A percentile compares a stretch with the other conserved stretches of the same genome.
These are phyloP conservation scores for Diaporthe velutina DNA, from an alignment of 2,329 filamentous ascomycete genomes.

Conservation along the genomic window DNA sequence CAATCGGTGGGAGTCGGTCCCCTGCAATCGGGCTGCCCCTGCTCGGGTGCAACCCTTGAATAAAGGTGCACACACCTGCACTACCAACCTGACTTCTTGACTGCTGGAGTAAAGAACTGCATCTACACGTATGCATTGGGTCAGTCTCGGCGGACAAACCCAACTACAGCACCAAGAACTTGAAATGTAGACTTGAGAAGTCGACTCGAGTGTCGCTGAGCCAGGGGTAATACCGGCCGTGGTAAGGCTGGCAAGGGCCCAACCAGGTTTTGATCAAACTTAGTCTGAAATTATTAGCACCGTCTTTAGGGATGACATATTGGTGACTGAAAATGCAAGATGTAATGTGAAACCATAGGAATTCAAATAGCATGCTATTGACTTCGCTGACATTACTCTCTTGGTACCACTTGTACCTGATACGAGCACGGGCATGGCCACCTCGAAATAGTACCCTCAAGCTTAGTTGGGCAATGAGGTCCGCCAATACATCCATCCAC, in stretches of 20 bases:
- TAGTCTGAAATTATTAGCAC: conserved; percentile 4
- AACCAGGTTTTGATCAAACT: conserved; percentile 22
- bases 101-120: not conserved
- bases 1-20: not conserved
- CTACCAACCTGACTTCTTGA: not conserved
- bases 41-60: conserved; percentile 8
- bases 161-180: not conserved
- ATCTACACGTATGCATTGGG: not conserved
- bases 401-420: not conserved
- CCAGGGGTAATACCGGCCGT: not conserved
- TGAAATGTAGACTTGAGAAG: not conserved
- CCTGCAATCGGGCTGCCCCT: not conserved
- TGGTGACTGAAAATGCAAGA: not conserved
- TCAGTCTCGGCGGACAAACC: too few species aligned
- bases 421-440: not conserved
- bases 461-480: conserved; percentile 14
- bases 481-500: not conserved
- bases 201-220: not conserved
- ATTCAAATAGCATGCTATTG: conserved; percentile 23
- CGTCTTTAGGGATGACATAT: not conserved
- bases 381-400: not conserved
- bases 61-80: not conserved
- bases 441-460: not conserved
- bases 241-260: conserved; percentile 9
- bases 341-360: conserved; percentile 24